Percentiles rank a stretch among this genome's conserved stretches.
Evolutionary conservation across 176 grass and related monocot species (phyloP).

Genomic region (Rhynchospora tenuis): DNA sequence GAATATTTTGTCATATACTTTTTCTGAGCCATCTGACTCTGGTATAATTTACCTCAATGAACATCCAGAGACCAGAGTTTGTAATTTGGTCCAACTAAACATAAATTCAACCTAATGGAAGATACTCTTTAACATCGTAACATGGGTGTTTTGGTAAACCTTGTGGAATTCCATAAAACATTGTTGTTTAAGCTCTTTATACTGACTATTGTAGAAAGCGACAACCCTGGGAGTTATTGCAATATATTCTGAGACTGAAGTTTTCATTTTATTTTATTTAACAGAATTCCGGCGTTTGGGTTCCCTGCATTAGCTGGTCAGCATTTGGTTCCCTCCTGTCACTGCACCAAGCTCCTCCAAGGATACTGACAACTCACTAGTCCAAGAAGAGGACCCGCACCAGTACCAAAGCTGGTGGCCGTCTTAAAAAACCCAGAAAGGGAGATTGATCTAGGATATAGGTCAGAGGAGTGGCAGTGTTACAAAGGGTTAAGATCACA

Average conservation of each 20-base stretch:
- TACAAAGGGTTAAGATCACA: constrained; percentile 1
- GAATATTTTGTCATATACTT: neutral
- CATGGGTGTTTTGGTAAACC: neutral
- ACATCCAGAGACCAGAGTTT: neutral
- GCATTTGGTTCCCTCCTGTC: constrained; percentile 63
- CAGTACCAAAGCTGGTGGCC: constrained; percentile 5
- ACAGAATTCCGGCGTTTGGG: constrained; percentile 98
- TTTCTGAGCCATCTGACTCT: neutral
- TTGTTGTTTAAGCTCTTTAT: neutral
- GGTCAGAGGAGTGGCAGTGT: neutral
- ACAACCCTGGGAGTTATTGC: neutral
- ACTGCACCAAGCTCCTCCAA: constrained; percentile 2
- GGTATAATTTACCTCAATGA: neutral
- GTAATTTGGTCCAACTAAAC: neutral
- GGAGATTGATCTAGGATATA: neutral
- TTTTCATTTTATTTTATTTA: neutral
- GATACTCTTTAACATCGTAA: neutral
- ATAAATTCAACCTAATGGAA: neutral
- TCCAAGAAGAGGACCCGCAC: constrained; percentile 23
- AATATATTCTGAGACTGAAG: neutral
- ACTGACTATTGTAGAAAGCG: neutral
- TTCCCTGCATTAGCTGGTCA: constrained; percentile 95
- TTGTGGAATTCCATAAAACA: neutral
- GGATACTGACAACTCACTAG: neutral
- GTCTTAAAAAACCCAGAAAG: constrained; percentile 19